Base-by-base conservation (phyloP, 1,139 yeast genomes). In the Groenewaldozyma auringiensis region DNA sequence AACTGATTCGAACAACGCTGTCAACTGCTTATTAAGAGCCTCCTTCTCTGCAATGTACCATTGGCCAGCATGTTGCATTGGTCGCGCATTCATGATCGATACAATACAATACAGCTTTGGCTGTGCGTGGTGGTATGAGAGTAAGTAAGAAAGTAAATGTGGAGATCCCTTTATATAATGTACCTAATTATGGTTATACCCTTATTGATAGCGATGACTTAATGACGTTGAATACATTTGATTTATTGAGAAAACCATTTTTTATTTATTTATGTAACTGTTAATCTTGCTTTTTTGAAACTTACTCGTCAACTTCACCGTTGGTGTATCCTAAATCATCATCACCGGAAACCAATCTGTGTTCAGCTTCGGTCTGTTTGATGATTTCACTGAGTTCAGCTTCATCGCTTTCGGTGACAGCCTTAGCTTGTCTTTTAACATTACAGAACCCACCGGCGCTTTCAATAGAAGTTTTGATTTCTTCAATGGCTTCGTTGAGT, bases 381-480 rank as follows among this genome's bases (percentile, higher is more conserved):
- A 92, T 83, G 57, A 92, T 59, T 54, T 95, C 95, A 69, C 88
- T 95, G 63, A 92, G 79, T 70, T 89, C 97, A 50, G 96, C 97
- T 67, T 92, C 99, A 67, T 92, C 99, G 51, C 92, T 85, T 51
- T 96, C 97, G 50, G 96, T 87, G 55, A 92, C 97, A 41, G 97
- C 96, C 79, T 89, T 89, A 62, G 98, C 97, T 59, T 95, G 92
- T 96, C 92, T 89, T 52, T 94, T 88, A 54, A 92, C 83, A 58
- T 85, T 87, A 66, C 95, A 83, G 50, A 79, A 78, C 62, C 99
- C 99, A 49, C 88, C 95, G 46, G 79, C 76, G 29, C 74, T 70
- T 53, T 76, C 77, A 61, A 94, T 88, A 45, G 80, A 74, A 57
- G 76, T 76, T 53, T 77, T 74, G 54, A 92, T 84, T 58, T 75